phyloP scores from a whole-genome alignment of 2,329 filamentous ascomycete species.

The Fusarium udum region DNA sequence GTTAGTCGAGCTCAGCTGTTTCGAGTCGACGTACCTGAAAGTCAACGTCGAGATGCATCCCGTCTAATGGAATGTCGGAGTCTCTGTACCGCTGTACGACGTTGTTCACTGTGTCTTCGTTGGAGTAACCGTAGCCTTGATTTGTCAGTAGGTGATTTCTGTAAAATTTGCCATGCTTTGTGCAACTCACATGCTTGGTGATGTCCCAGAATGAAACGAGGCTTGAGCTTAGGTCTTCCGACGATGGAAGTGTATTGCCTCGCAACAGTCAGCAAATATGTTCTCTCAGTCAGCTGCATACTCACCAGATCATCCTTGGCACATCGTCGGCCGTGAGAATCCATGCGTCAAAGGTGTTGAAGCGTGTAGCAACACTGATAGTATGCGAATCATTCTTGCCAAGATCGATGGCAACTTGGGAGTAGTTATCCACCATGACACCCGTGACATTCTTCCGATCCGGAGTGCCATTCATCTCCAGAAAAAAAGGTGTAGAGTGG shows the following conservation, averaged over 20 bases:
- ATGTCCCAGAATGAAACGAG: neutral
- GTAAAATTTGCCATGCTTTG: rapidly evolving
- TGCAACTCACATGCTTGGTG: neutral
- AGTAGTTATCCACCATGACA: neutral
- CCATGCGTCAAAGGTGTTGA: neutral
- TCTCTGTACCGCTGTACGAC: neutral
- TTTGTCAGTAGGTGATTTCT: neutral
- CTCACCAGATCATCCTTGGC: neutral
- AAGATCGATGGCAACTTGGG: neutral
- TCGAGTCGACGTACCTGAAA: neutral
- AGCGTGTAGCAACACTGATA: neutral
- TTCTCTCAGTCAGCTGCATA: no score
- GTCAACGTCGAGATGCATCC: neutral
- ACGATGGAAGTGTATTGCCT: slow-evolving; percentile 3
- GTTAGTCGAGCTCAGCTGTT: neutral
- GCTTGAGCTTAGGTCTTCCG: slow-evolving; percentile 4
- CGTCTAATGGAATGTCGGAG: neutral
- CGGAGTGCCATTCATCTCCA: neutral
- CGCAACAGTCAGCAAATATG: neutral
- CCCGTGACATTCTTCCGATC: neutral
- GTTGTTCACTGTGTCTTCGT: neutral
- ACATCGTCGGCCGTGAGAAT: neutral
- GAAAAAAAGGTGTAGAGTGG: neutral
- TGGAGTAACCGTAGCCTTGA: neutral
- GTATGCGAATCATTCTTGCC: neutral